phyloP scores from a whole-genome alignment of 2,329 filamentous ascomycete species.

The Exophiala aquamarina region DNA sequence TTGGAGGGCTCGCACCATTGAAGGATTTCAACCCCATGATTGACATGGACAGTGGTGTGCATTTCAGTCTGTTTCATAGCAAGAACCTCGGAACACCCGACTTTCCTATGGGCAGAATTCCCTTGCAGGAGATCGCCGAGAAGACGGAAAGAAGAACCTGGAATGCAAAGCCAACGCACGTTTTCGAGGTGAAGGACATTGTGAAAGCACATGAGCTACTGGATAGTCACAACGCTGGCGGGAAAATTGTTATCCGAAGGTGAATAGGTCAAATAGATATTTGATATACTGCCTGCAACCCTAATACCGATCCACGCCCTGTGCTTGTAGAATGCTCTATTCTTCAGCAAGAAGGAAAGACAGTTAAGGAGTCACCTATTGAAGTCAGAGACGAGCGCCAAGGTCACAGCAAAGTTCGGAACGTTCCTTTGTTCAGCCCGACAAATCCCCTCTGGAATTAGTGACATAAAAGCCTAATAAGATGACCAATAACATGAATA shows the following conservation, averaged over 20 bases:
- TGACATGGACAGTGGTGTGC: slow-evolving; percentile 47
- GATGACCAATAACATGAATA: no score
- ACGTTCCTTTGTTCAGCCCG: no score
- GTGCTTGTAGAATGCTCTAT: no score
- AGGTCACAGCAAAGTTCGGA: no score
- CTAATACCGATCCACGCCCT: no score
- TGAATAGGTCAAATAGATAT: no score
- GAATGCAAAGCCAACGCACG: slow-evolving; percentile 34
- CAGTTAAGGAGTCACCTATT: no score
- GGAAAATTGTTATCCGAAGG: slow-evolving; percentile 34
- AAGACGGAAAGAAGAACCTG: slow-evolving; percentile 36
- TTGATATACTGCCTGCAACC: no score
- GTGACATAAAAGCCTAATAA: no score
- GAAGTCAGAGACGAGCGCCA: no score
- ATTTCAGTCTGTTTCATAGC: slow-evolving; percentile 48
- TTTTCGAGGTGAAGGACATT: slow-evolving; percentile 37
- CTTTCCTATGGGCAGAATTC: slow-evolving; percentile 41
- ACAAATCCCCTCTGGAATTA: no score
- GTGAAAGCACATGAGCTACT: slow-evolving; percentile 35
- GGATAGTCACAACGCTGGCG: slow-evolving; percentile 35
- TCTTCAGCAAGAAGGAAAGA: no score
- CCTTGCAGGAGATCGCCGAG: slow-evolving; percentile 38
- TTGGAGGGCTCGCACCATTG: slow-evolving; percentile 43
- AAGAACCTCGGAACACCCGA: slow-evolving; percentile 37
- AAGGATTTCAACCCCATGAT: slow-evolving; percentile 44